Evolutionary conservation across 208 protist genomes (phyloP).

Genomic region (Trypanosomatidae sp.): DNA sequence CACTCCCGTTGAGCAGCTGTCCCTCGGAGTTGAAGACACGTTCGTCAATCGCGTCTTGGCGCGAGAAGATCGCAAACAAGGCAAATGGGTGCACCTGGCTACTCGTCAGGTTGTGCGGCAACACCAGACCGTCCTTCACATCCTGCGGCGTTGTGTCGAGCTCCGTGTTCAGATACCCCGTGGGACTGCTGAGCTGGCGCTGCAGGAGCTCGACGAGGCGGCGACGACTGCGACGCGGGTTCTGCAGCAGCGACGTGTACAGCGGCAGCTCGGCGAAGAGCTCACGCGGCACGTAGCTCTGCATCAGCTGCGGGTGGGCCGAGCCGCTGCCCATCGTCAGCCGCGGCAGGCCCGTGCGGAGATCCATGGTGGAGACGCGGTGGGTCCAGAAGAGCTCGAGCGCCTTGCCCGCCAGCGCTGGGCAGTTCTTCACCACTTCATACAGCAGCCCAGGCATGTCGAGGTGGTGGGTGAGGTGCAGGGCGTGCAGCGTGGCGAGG

Average conservation of each 20-base stretch:
- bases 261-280: constrained; percentile 80
- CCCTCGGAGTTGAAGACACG: constrained; percentile 24
- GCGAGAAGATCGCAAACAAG: constrained; percentile 74
- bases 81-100: constrained; percentile 84
- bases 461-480: constrained; percentile 62
- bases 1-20: constrained; percentile 26
- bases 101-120: constrained; percentile 66
- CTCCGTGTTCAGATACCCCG: constrained; percentile 65
- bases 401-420: constrained; percentile 65
- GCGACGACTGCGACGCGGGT: constrained; percentile 59
- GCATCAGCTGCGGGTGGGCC: constrained; percentile 37
- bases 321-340: constrained; percentile 50
- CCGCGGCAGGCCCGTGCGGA: constrained; percentile 39
- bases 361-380: constrained; percentile 47
- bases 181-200: constrained; percentile 77
- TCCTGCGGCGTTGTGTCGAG: constrained; percentile 70
- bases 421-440: constrained; percentile 78
- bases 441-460: constrained; percentile 82
- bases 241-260: constrained; percentile 55
- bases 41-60: constrained; percentile 64
- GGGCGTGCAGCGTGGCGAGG: constrained; percentile 61
- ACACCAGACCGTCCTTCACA: constrained; percentile 59
- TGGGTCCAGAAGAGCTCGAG: constrained; percentile 70
- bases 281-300: constrained; percentile 60
- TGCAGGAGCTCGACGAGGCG: constrained; percentile 83